These are phyloP conservation scores for Epichloe uncinata DNA, from an alignment of 2,329 filamentous ascomycete genomes.

Conservation along the genomic window DNA sequence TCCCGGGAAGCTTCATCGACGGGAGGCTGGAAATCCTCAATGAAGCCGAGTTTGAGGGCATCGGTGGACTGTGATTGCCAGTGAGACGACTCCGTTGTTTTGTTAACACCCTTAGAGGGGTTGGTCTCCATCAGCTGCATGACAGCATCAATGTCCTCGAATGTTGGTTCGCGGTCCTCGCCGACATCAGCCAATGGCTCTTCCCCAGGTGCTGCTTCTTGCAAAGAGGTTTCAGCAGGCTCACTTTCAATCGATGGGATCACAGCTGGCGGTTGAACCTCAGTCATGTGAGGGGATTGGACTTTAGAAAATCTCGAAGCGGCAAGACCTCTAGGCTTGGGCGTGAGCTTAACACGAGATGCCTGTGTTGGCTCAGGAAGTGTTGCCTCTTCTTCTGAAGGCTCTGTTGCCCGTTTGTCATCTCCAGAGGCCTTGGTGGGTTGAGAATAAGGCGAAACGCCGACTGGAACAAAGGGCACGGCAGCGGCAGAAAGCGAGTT, in stretches of 20 bases:
- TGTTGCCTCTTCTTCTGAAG: not conserved
- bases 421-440: conserved; percentile 1
- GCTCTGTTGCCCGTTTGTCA: not conserved
- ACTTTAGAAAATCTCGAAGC: conserved; percentile 32
- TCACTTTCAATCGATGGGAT: conserved; percentile 19
- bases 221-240: not conserved
- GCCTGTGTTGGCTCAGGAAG: conserved; percentile 8
- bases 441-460: conserved; percentile 14
- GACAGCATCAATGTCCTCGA: conserved; percentile 82
- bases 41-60: conserved; percentile 31
- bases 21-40: conserved; percentile 35
- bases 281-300: conserved; percentile 17
- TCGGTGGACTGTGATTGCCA: conserved; percentile 22
- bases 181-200: not conserved
- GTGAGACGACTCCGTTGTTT: conserved; percentile 32
- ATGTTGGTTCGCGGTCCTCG: conserved; percentile 34
- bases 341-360: conserved; percentile 18
- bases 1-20: conserved; percentile 48
- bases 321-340: conserved; percentile 27
- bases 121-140: conserved; percentile 73
- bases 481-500: conserved; percentile 53
- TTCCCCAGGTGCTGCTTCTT: not conserved
- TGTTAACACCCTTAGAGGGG: conserved; percentile 62
- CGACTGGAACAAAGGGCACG: conserved; percentile 49
- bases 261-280: conserved; percentile 15